phyloP scores from a whole-genome alignment of 2,329 filamentous ascomycete genomes.

The Sporothrix brunneoviolacea region DNA sequence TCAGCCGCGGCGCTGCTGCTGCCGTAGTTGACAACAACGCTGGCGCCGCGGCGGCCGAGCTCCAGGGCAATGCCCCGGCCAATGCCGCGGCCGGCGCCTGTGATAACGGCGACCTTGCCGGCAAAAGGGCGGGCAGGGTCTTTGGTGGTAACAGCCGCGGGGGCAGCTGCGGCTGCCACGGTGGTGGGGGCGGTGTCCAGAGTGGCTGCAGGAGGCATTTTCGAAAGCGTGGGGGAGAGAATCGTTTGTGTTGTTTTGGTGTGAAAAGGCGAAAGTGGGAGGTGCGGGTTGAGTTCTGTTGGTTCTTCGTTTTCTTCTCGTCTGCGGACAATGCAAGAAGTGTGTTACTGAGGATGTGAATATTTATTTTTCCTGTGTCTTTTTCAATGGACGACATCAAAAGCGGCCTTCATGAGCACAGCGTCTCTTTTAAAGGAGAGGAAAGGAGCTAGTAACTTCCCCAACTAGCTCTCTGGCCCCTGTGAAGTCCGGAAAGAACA shows the following conservation, averaged over 20 bases:
- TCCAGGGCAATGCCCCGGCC: constrained; percentile 60
- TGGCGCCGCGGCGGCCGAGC: constrained; percentile 58
- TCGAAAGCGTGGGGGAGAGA: neutral
- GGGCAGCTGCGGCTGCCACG: too few species aligned
- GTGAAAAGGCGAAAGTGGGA: neutral
- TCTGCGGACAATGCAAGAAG: too few species aligned
- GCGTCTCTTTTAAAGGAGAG: neutral
- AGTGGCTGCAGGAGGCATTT: neutral
- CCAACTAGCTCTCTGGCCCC: neutral
- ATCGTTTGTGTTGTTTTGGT: too few species aligned
- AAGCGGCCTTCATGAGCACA: neutral
- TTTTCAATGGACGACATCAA: too few species aligned
- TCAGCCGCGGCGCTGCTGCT: constrained; percentile 50
- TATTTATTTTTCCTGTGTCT: too few species aligned
- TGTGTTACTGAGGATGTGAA: too few species aligned
- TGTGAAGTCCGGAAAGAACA: constrained; percentile 10
- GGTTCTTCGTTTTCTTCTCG: neutral
- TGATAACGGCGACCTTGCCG: constrained; percentile 55
- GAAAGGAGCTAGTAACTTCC: neutral
- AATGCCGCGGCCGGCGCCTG: constrained; percentile 59
- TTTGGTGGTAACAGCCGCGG: neutral
- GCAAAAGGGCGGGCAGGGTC: constrained; percentile 26
- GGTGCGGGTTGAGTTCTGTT: neutral
- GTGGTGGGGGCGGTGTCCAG: too few species aligned
- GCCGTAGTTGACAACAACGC: constrained; percentile 61